Evolutionary conservation across 148 eudicot genomes (phyloP).

Genomic region (Vaccinium myrtillus): DNA sequence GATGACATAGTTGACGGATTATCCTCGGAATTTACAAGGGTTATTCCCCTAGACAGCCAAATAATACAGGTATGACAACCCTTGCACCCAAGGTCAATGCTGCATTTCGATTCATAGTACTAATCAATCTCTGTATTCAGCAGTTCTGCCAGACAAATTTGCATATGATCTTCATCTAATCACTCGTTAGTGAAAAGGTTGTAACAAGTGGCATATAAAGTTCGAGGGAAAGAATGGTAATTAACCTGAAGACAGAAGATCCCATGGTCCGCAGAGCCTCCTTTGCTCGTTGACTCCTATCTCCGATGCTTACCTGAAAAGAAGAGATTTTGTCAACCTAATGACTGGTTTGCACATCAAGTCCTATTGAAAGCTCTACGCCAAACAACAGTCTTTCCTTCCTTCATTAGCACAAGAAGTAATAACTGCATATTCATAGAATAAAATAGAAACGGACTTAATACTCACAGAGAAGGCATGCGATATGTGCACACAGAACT

Average conservation of each 20-base stretch:
- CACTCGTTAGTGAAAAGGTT: background rate
- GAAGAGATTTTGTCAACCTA: conserved; percentile 4
- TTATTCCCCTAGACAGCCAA: background rate
- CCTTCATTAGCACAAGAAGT: background rate
- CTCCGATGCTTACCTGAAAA: conserved; percentile 49
- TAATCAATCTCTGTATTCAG: background rate
- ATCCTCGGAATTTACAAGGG: background rate
- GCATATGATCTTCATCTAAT: conserved; percentile 12
- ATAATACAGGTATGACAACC: background rate
- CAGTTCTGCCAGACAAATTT: background rate
- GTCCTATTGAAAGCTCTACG: background rate
- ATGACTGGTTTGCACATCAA: background rate
- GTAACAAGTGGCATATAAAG: background rate
- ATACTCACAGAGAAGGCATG: conserved; percentile 92
- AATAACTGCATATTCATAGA: background rate
- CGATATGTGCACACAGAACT: conserved; percentile 97
- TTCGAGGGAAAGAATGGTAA: background rate
- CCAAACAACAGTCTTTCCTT: background rate
- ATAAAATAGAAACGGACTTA: background rate
- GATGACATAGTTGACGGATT: background rate
- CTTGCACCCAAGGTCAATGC: background rate
- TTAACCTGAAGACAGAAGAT: conserved; percentile 72
- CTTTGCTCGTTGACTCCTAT: conserved; percentile 43
- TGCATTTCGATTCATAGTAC: background rate
- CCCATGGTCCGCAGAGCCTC: conserved; percentile 71